A percentile compares a stretch with the other conserved stretches of the same genome.
phyloP scores from a whole-genome alignment of 2,329 filamentous ascomycete species.

The Xylaria sp. region DNA sequence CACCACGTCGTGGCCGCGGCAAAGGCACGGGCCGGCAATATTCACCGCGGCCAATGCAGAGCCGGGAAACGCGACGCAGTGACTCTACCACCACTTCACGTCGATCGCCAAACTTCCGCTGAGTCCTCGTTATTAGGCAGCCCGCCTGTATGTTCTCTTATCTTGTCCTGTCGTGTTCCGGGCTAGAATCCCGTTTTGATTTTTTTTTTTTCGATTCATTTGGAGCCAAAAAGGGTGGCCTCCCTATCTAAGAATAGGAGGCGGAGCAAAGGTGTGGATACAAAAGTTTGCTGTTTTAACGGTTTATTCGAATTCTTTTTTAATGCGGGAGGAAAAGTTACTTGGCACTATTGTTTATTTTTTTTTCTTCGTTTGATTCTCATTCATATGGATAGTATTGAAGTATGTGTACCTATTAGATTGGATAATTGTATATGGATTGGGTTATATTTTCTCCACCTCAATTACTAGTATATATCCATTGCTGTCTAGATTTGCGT shows the following conservation, averaged over 20 bases:
- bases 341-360: slow-evolving; percentile 16
- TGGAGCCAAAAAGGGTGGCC: slow-evolving; percentile 5
- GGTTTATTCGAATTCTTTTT: slow-evolving; percentile 8
- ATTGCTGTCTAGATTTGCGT: slow-evolving; percentile 16
- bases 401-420: slow-evolving; percentile 22
- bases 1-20: neutral
- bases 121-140: neutral
- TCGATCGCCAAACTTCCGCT: slow-evolving; percentile 13
- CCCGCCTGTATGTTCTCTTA: slow-evolving; percentile 1
- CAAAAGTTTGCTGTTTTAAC: slow-evolving; percentile 33
- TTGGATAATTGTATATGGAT: slow-evolving; percentile 22
- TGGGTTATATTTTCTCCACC: slow-evolving; percentile 32
- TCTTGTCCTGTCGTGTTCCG: slow-evolving; percentile 1
- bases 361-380: slow-evolving; percentile 18
- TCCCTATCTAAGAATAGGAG: neutral
- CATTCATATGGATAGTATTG: slow-evolving; percentile 23
- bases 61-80: neutral
- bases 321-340: slow-evolving; percentile 7
- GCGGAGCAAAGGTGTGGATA: neutral
- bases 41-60: slow-evolving; percentile 10
- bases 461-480: slow-evolving; percentile 14
- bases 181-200: slow-evolving; percentile 12
- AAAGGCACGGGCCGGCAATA: slow-evolving; percentile 24
- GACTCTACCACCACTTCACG: slow-evolving; percentile 8
- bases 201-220: neutral